Conservation (phyloP, 129 eudicot species). For the Helianthus annuus region DNA sequence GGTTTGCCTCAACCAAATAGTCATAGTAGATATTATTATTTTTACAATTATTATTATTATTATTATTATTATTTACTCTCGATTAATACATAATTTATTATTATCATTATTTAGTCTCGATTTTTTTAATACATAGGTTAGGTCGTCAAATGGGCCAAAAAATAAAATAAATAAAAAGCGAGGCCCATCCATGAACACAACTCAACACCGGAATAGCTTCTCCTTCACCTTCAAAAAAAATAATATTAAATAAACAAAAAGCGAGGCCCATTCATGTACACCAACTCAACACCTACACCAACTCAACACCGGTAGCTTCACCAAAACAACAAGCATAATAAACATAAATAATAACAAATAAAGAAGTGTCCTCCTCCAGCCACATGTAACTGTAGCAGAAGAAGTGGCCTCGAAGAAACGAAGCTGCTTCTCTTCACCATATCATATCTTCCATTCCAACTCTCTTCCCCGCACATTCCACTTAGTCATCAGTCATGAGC, state of each 20-base stretch:
- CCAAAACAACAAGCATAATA: neutral
- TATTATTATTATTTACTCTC: too few species aligned
- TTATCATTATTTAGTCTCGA: too few species aligned
- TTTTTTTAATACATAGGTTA: too few species aligned
- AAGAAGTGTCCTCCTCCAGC: neutral
- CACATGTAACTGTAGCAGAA: constrained; percentile 39
- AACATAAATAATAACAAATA: neutral
- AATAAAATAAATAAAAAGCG: neutral
- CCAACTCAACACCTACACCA: neutral
- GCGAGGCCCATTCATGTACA: neutral
- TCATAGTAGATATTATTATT: too few species aligned
- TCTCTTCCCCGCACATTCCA: constrained; percentile 2
- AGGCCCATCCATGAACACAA: constrained; percentile 4
- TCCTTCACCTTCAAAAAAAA: too few species aligned
- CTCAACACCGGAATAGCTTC: neutral
- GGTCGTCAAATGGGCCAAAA: too few species aligned
- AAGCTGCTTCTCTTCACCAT: constrained; percentile 51
- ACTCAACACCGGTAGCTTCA: constrained; percentile 1
- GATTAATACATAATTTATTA: too few species aligned
- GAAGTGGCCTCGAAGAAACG: constrained; percentile 92
- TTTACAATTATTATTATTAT: too few species aligned
- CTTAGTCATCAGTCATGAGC: constrained; percentile 25
- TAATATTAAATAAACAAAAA: neutral
- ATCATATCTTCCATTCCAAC: neutral
- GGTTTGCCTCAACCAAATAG: too few species aligned